These are phyloP conservation scores for Spirogloea muscicola DNA, from an alignment of 139 green algal species.

Conservation along the genomic window DNA sequence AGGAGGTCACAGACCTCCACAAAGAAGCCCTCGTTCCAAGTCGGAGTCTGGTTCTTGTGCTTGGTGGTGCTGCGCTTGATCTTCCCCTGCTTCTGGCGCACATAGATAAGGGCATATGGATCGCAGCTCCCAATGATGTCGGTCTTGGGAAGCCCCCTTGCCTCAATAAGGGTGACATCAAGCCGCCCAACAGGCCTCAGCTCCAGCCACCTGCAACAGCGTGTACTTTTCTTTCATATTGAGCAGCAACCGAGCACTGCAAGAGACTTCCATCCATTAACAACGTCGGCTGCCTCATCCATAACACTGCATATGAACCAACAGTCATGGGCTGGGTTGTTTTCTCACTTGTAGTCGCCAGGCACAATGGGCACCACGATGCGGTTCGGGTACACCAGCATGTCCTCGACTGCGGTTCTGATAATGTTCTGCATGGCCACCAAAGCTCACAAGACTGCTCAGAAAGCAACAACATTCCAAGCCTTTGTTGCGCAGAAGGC, in stretches of 20 bases:
- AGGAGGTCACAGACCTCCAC: too few relatives aligned
- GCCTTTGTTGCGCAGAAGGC: too few relatives aligned
- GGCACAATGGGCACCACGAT: slow-evolving; percentile 17
- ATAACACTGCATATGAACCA: too few relatives aligned
- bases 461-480: too few relatives aligned
- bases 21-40: slow-evolving; percentile 39
- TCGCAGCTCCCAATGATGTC: slow-evolving; percentile 34
- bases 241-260: too few relatives aligned
- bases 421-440: slow-evolving; percentile 36
- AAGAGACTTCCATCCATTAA: too few relatives aligned
- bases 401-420: slow-evolving; percentile 20
- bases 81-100: slow-evolving; percentile 25
- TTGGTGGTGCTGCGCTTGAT: slow-evolving; percentile 42
- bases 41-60: slow-evolving; percentile 15
- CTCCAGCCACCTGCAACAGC: slow-evolving; percentile 33
- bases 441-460: too few relatives aligned
- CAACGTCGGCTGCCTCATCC: too few relatives aligned
- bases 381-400: slow-evolving; percentile 25
- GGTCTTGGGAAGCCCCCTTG: slow-evolving; percentile 22
- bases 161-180: slow-evolving; percentile 35
- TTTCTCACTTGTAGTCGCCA: slow-evolving; percentile 30
- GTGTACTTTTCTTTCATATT: too few relatives aligned
- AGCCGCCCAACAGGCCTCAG: slow-evolving; percentile 22
- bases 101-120: slow-evolving; percentile 34
- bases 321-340: too few relatives aligned